Conservation (phyloP, 805 yeast genomes). For the Myxozyma melibiosi region DNA sequence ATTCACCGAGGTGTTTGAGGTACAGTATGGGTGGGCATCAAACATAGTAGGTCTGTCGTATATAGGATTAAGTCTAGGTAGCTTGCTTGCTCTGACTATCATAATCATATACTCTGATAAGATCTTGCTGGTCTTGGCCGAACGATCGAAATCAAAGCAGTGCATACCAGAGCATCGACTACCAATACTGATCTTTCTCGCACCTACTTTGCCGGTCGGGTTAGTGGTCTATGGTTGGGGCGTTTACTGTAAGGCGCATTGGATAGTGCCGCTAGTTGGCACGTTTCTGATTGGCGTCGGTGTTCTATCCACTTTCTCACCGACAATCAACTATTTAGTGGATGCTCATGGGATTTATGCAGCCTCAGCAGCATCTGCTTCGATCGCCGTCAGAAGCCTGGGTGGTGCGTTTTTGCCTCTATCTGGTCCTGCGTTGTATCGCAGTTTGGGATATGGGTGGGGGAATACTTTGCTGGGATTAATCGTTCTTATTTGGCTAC, state of each 20-base stretch:
- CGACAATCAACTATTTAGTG: constrained; percentile 65
- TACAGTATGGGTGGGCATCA: constrained; percentile 51
- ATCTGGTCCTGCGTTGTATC: constrained; percentile 54
- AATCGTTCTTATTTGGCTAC: constrained; percentile 60
- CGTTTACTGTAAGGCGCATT: constrained; percentile 55
- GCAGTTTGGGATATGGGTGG: constrained; percentile 26
- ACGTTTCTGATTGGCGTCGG: constrained; percentile 61
- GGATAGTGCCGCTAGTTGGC: constrained; percentile 68
- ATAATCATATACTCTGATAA: constrained; percentile 52
- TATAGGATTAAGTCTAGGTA: constrained; percentile 59
- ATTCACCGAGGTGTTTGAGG: constrained; percentile 52
- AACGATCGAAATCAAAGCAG: constrained; percentile 52
- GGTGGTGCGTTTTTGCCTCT: constrained; percentile 71
- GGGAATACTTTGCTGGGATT: constrained; percentile 56
- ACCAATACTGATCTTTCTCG: constrained; percentile 53
- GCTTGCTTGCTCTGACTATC: constrained; percentile 50
- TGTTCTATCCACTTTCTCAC: constrained; percentile 61
- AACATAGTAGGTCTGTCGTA: constrained; percentile 59
- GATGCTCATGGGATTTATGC: constrained; percentile 70
- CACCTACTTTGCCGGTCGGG: constrained; percentile 59
- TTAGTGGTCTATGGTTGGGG: constrained; percentile 72
- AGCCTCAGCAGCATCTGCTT: constrained; percentile 68
- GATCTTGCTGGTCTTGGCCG: constrained; percentile 45
- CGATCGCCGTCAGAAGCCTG: constrained; percentile 64
- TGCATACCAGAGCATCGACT: constrained; percentile 62